These are phyloP conservation scores for Scalesia atractyloides DNA, from an alignment of 129 eudicot genomes.

Conservation along the genomic window DNA sequence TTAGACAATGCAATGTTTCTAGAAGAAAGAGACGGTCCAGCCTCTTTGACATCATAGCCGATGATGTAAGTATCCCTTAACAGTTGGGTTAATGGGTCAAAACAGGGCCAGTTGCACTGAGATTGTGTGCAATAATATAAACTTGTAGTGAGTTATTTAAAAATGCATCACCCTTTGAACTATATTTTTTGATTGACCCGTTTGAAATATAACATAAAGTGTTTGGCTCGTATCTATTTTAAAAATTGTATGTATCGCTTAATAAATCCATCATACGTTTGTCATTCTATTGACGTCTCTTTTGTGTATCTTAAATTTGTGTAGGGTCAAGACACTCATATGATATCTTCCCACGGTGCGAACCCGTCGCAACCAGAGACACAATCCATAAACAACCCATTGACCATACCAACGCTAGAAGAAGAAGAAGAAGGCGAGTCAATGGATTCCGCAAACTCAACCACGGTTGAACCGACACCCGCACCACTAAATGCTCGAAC, in stretches of 20 bases:
- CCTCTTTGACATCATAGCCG: conserved; percentile 84
- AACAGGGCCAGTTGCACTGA: background rate
- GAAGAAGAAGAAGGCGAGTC: conserved; percentile 84
- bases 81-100: background rate
- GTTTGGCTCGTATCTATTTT: background rate
- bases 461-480: conserved; percentile 33
- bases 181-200: background rate
- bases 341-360: conserved; percentile 46
- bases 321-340: conserved; percentile 52
- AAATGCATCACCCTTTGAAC: background rate
- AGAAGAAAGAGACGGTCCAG: conserved; percentile 94
- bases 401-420: conserved; percentile 56
- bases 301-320: conserved; percentile 10
- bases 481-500: conserved; percentile 46
- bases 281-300: background rate
- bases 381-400: conserved; percentile 43
- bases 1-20: conserved; percentile 78
- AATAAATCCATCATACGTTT: background rate
- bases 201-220: background rate
- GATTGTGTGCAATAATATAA: background rate
- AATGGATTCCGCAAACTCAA: conserved; percentile 78
- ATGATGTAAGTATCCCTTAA: conserved; percentile 57
- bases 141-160: background rate
- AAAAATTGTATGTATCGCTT: background rate
- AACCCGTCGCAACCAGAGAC: conserved; percentile 56